Evolutionary conservation across 2,329 filamentous ascomycete species (phyloP).

Genomic region (Immersiporthe knoxdaviesiana): DNA sequence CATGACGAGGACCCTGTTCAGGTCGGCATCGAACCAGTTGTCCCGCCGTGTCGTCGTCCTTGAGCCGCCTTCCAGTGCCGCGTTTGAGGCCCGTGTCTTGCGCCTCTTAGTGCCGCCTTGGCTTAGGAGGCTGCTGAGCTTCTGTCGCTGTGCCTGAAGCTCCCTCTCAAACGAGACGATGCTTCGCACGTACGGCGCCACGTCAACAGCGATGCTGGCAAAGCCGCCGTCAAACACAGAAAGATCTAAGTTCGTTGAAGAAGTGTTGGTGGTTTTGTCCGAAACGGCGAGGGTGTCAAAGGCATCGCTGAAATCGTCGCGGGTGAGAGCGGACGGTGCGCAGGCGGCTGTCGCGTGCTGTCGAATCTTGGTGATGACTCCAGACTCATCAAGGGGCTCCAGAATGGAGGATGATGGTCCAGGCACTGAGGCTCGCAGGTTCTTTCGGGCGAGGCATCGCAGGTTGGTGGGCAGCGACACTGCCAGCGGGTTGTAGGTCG

Average conservation of each 20-base stretch:
- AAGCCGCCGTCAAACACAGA: conserved; percentile 79
- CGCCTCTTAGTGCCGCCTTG: conserved; percentile 60
- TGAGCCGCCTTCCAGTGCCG: conserved; percentile 69
- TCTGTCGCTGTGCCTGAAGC: conserved; percentile 67
- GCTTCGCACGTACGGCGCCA: conserved; percentile 86
- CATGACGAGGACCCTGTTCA: conserved; percentile 61
- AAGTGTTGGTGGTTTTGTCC: conserved; percentile 43
- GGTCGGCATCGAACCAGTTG: conserved; percentile 64
- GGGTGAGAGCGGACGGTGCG: conserved; percentile 41
- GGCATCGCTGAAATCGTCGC: conserved; percentile 59
- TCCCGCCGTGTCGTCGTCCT: conserved; percentile 66
- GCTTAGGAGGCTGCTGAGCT: conserved; percentile 58
- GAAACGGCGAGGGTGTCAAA: conserved; percentile 63
- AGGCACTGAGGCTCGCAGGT: conserved; percentile 32
- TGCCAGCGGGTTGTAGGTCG: conserved; percentile 38
- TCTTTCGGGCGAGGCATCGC: conserved; percentile 39
- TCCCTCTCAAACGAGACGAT: conserved; percentile 78
- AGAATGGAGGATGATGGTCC: conserved; percentile 27
- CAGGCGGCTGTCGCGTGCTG: conserved; percentile 39
- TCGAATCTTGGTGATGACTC: conserved; percentile 44
- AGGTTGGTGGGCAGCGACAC: conserved; percentile 40
- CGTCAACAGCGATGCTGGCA: conserved; percentile 68
- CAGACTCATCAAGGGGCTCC: conserved; percentile 39
- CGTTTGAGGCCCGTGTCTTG: conserved; percentile 70
- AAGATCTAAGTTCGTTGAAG: conserved; percentile 56